Base-by-base conservation (phyloP, 176 grass and related monocot species). In the Carex kokanica region DNA sequence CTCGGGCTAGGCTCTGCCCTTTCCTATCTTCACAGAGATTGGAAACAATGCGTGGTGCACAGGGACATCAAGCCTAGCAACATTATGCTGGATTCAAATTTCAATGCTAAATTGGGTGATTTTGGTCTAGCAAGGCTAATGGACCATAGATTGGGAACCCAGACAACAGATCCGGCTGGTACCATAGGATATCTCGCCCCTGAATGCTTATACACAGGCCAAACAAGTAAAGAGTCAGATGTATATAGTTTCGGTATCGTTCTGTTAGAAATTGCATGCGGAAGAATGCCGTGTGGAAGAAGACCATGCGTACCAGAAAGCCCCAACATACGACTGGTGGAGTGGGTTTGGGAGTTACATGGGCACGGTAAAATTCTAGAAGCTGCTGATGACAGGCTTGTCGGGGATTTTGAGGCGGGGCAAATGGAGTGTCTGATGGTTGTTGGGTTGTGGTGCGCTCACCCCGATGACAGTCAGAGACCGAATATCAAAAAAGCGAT, bases 221-320 rank as follows among this genome's bases (percentile, higher is more conserved):
- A 75, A 24, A 82, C 87, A 20, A 91, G 90, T 74, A 84, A 80
- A 25, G 32, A 88, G 25, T 69, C 87, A 2, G 90, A 91, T 58
- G 84, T 88, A 13, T 91, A 91, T 56, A 88, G 90, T 57, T 91
- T 88, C n/a, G 90, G 90, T 4, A 36, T 91, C 6, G 90, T 95
- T 1, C 70, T 88, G 23, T 40, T 90, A 5, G 93, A 92, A 64
- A 88, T 95, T 20, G 84, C 84, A 18, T 78, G 84, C 2, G 81
- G 90, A 21, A 61, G 90, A 60, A 7, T 23, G 14, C 88, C 66
- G 6, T 52, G 43, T 24, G 31, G 68, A 73, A 20, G 64, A 77
- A 77, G 73, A 77, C 84, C 84, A 0, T 60, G 83, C 38, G 81
- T 85, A 55, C 49, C 40, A 32, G 55, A 80, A 31, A 43, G 11